Conservation (phyloP, 495 filamentous ascomycete species). For the Diplogelasinospora grovesii region DNA sequence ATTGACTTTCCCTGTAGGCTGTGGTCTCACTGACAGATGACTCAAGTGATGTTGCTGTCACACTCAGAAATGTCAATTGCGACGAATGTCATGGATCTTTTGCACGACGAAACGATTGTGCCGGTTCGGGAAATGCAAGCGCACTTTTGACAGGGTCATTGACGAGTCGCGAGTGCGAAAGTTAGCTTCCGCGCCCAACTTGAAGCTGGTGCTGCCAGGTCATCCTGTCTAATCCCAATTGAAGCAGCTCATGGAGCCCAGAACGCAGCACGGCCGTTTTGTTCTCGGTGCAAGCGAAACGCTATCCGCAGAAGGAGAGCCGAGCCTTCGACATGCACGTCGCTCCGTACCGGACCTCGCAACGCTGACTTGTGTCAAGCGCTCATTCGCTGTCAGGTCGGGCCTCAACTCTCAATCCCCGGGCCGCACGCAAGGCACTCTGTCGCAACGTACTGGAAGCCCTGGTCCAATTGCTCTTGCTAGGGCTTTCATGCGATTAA, state of each 20-base stretch:
- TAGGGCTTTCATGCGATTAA: slow-evolving; percentile 1
- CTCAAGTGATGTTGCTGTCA: not conserved
- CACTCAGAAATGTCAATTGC: not conserved
- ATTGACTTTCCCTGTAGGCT: no score
- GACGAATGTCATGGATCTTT: no score
- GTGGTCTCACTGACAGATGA: not conserved
- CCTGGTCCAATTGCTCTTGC: slow-evolving; percentile 6
- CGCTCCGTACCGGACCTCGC: slow-evolving; percentile 16
- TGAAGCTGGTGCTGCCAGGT: slow-evolving; percentile 4
- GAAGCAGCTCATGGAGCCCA: slow-evolving; percentile 8
- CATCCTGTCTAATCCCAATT: slow-evolving; percentile 8
- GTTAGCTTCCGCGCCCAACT: slow-evolving; percentile 9
- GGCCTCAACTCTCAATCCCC: slow-evolving; percentile 14
- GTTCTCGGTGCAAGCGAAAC: slow-evolving; percentile 11
- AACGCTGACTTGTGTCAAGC: slow-evolving; percentile 29
- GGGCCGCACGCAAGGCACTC: slow-evolving; percentile 4
- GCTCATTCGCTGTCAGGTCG: slow-evolving; percentile 21
- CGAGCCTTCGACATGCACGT: slow-evolving; percentile 17
- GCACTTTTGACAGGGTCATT: no score
- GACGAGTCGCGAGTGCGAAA: not conserved
- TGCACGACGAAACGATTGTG: no score
- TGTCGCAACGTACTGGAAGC: slow-evolving; percentile 10
- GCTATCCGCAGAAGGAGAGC: slow-evolving; percentile 13
- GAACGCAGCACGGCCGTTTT: slow-evolving; percentile 5
- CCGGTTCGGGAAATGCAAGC: no score